Evolutionary conservation across 2,329 filamentous ascomycete genomes (phyloP), one percentile per base, ranked within the genome.

Genomic region (Torrubiella hemipterigena): DNA sequence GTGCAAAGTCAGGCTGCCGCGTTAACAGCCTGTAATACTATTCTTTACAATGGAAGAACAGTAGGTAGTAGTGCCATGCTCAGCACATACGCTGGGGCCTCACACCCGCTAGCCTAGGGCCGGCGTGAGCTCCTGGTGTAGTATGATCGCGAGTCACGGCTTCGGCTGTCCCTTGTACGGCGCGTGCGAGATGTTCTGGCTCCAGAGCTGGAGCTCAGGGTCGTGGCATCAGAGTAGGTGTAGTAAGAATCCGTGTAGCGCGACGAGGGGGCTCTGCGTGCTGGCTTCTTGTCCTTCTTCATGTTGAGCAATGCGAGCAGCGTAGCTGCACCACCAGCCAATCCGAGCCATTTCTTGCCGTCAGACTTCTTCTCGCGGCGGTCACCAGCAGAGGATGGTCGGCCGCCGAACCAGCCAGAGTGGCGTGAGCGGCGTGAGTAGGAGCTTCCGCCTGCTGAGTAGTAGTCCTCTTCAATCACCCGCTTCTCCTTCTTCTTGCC

Each of bases 401-500:
- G 35, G 20, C 60, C 56, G 16, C 63, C 71, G 33, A 71, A 74
- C 65, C 73, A 78, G 27, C 64, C 67, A 31, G 61, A 55, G 43
- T 73, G 66, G 40, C 63, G 59, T 32, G 73, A 67, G 38, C 73
- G 68, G 42, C 56, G 52, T 10, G 58, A 56, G 45, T 64, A 53
- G 11, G 47, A 46, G 12, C 54, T 52, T 48, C 56, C 57, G 34
- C 59, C 59, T 43, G 60, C 61, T 36, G 61, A 61, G 12, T 64
- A 67, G 51, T 70, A 73, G 27, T 81, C 75, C 48, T 81, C 75
- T 44, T 69, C 61, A 33, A 75, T 59, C 29, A 79, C 73, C 44
- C 77, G 67, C 43, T 61, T 60, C 46, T 64, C 65, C 42, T 61
- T 61, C 42, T 61, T 61, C 44, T 73, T 66, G 19, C 77, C 77